Evolutionary conservation across 1,284 basidiomycete species (phyloP).

Genomic region (Ceratobasidium sp.): DNA sequence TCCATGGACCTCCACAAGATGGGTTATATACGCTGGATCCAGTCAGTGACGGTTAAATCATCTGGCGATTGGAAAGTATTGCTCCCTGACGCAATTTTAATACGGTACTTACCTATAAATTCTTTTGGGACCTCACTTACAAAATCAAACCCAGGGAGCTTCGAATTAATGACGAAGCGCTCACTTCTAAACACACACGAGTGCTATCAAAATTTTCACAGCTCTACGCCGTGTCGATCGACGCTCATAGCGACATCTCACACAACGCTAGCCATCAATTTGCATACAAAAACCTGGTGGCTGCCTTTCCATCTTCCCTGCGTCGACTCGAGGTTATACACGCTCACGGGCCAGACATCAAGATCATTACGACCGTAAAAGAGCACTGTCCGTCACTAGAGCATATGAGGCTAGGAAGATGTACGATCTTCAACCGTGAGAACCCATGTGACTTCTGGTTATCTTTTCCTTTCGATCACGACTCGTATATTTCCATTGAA

Average conservation of each 20-base stretch:
- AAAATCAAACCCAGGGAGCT: constrained; percentile 22
- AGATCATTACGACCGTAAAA: constrained; percentile 21
- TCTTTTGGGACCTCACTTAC: too few species aligned
- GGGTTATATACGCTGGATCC: constrained; percentile 8
- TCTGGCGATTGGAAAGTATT: neutral
- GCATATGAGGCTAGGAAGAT: constrained; percentile 16
- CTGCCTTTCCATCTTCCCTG: neutral
- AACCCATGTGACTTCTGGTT: constrained; percentile 25
- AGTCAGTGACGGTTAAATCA: neutral
- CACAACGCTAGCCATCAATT: constrained; percentile 12
- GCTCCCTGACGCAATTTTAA: neutral
- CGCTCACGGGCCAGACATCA: constrained; percentile 41
- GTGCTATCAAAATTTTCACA: constrained; percentile 9
- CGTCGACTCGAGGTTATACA: constrained; percentile 17
- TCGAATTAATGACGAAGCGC: neutral
- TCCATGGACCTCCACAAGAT: constrained; percentile 10
- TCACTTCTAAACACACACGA: neutral
- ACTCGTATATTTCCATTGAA: constrained; percentile 35
- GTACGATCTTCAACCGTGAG: constrained; percentile 33
- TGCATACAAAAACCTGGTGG: constrained; percentile 28
- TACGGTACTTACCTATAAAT: constrained; percentile 3
- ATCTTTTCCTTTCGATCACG: constrained; percentile 34
- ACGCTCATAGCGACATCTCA: constrained; percentile 26
- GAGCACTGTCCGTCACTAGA: constrained; percentile 17
- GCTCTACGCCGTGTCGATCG: constrained; percentile 21